These are phyloP conservation scores for Candida succiphila DNA, from an alignment of 805 yeast genomes.

Conservation along the genomic window DNA sequence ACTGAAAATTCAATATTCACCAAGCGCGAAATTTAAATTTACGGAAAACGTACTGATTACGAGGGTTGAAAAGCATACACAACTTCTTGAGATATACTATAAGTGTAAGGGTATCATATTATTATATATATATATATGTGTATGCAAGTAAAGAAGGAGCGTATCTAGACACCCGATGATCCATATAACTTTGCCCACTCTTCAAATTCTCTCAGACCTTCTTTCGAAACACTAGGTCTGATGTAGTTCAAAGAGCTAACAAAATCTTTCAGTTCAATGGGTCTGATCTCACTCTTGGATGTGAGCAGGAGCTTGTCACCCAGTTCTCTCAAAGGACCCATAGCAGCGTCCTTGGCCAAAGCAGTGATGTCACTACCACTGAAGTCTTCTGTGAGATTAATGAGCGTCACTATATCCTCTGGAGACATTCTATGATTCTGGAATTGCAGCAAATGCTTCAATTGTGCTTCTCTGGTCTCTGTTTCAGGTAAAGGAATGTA, in stretches of 20 bases:
- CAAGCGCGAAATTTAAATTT: too few relatives aligned
- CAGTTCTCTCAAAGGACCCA: constrained; percentile 89
- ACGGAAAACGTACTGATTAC: too few relatives aligned
- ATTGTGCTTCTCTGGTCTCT: constrained; percentile 68
- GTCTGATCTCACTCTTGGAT: constrained; percentile 67
- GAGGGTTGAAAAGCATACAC: too few relatives aligned
- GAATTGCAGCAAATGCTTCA: constrained; percentile 52
- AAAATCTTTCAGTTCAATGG: constrained; percentile 68
- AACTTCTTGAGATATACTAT: too few relatives aligned
- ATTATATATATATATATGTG: too few relatives aligned
- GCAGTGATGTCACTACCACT: constrained; percentile 92
- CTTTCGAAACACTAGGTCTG: constrained; percentile 80
- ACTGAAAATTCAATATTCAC: too few relatives aligned
- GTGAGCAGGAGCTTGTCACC: constrained; percentile 73
- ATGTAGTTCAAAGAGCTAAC: constrained; percentile 65
- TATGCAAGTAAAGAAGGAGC: too few relatives aligned
- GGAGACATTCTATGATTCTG: constrained; percentile 65
- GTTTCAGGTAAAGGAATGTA: constrained; percentile 91
- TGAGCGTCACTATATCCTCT: constrained; percentile 49
- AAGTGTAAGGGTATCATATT: too few relatives aligned
- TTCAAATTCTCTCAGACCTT: constrained; percentile 71
- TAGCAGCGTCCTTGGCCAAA: constrained; percentile 92
- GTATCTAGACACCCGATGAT: constrained; percentile 80
- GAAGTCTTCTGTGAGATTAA: constrained; percentile 58
- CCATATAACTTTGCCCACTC: constrained; percentile 86